Evolutionary conservation across 352 stramenopile genomes (phyloP).

Genomic region (Elongisporangium senticosum): DNA sequence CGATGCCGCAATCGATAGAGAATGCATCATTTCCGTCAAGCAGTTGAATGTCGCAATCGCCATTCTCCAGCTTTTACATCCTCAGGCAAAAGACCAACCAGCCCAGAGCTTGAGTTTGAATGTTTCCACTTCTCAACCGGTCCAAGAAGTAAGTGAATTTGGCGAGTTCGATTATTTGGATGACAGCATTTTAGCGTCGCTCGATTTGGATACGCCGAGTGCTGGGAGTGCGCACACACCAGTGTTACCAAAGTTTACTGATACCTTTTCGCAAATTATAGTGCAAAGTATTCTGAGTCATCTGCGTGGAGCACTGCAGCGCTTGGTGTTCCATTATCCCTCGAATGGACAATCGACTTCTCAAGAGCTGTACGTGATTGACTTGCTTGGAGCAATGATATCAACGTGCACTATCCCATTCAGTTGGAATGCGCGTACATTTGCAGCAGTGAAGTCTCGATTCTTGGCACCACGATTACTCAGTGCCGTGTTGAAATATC

Average conservation of each 20-base stretch:
- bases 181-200: constrained; percentile 33
- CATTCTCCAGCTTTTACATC: constrained; percentile 44
- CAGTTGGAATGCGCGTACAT: constrained; percentile 44
- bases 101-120: constrained; percentile 16
- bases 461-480: constrained; percentile 59
- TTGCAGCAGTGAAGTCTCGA: constrained; percentile 29
- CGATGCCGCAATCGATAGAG: constrained; percentile 24
- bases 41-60: constrained; percentile 46
- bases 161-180: constrained; percentile 42
- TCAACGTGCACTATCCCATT: constrained; percentile 57
- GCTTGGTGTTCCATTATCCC: constrained; percentile 51
- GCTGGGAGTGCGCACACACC: constrained; percentile 7
- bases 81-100: constrained; percentile 22
- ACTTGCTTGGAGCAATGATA: constrained; percentile 59
- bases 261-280: neutral
- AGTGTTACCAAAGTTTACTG: neutral
- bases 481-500: constrained; percentile 50
- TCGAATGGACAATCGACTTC: constrained; percentile 17
- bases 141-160: constrained; percentile 12
- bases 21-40: constrained; percentile 12
- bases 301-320: constrained; percentile 41
- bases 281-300: constrained; percentile 7
- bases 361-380: constrained; percentile 58
- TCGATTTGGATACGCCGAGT: constrained; percentile 34
- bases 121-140: neutral